Conservation (phyloP, 2,329 filamentous ascomycete species). For the Alternaria sp. region DNA sequence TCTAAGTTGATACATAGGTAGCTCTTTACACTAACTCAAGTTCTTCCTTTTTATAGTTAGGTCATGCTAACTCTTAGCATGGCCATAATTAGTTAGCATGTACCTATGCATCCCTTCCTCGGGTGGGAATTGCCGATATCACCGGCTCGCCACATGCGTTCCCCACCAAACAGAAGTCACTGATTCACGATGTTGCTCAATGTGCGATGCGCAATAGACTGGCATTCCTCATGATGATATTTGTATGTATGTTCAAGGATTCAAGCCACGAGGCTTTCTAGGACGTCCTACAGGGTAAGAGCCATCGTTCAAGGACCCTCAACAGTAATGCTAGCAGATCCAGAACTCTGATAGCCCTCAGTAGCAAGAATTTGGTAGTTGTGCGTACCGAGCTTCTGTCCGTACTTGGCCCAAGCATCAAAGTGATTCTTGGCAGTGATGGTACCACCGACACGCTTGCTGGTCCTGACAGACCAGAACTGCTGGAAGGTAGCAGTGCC, state of each 20-base stretch:
- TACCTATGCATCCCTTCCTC: not conserved
- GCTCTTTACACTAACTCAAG: no score
- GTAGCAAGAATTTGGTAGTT: conserved; percentile 66
- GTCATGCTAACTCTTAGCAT: no score
- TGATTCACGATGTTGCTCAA: not conserved
- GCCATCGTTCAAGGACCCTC: conserved; percentile 4
- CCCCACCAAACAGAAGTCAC: no score
- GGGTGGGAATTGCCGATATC: not conserved
- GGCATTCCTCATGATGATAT: not conserved
- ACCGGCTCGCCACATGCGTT: not conserved
- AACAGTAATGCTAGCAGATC: conserved; percentile 60
- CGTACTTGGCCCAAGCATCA: conserved; percentile 61
- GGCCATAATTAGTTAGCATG: no score
- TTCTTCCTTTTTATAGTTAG: no score
- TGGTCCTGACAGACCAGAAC: conserved; percentile 62
- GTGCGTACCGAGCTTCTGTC: conserved; percentile 59
- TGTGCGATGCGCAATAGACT: not conserved
- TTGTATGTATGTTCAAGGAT: conserved; percentile 9
- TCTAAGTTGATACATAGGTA: no score
- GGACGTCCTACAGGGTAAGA: not conserved
- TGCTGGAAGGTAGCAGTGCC: conserved; percentile 64
- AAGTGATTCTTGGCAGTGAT: conserved; percentile 62
- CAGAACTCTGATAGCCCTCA: conserved; percentile 63
- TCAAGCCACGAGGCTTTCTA: not conserved
- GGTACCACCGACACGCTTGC: conserved; percentile 61